Conservation (phyloP, 1,139 yeast genomes). For the Maudiozyma humilis region DNA sequence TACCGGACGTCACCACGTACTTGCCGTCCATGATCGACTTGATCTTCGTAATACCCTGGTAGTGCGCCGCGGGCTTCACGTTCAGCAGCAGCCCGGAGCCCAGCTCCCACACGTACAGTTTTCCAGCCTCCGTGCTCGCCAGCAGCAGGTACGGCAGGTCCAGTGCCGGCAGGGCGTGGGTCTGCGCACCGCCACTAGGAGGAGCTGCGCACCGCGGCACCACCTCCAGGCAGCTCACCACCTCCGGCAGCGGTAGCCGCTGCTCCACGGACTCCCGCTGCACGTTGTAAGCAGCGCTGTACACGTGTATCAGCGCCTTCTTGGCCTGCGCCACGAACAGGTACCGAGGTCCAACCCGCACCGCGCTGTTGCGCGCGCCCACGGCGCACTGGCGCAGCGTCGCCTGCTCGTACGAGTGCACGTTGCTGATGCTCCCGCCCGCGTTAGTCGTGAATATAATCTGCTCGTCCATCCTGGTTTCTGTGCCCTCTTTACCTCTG, state of each 20-base stretch:
- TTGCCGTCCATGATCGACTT: slow-evolving; percentile 59
- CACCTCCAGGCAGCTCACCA: slow-evolving; percentile 46
- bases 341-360: slow-evolving; percentile 34
- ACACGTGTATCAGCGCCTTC: slow-evolving; percentile 69
- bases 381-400: slow-evolving; percentile 29
- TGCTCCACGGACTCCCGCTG: slow-evolving; percentile 70
- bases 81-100: slow-evolving; percentile 66
- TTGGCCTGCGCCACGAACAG: slow-evolving; percentile 55
- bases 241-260: slow-evolving; percentile 79
- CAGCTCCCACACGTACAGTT: slow-evolving; percentile 77
- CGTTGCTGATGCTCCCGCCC: slow-evolving; percentile 23
- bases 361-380: slow-evolving; percentile 40
- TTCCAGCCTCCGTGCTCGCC: slow-evolving; percentile 50
- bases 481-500: neutral
- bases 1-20: slow-evolving; percentile 65
- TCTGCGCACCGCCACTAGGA: neutral
- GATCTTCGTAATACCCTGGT: slow-evolving; percentile 60
- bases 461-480: slow-evolving; percentile 26
- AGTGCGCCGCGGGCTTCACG: slow-evolving; percentile 70
- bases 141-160: slow-evolving; percentile 60
- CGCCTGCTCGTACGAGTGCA: slow-evolving; percentile 28
- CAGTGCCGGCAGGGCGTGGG: slow-evolving; percentile 30
- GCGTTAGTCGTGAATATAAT: slow-evolving; percentile 26
- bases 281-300: slow-evolving; percentile 44
- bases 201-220: slow-evolving; percentile 11